Evolutionary conservation across 2,329 filamentous ascomycete genomes (phyloP), one percentile per base, ranked within the genome.

Genomic region (Penicillium sclerotigenum): DNA sequence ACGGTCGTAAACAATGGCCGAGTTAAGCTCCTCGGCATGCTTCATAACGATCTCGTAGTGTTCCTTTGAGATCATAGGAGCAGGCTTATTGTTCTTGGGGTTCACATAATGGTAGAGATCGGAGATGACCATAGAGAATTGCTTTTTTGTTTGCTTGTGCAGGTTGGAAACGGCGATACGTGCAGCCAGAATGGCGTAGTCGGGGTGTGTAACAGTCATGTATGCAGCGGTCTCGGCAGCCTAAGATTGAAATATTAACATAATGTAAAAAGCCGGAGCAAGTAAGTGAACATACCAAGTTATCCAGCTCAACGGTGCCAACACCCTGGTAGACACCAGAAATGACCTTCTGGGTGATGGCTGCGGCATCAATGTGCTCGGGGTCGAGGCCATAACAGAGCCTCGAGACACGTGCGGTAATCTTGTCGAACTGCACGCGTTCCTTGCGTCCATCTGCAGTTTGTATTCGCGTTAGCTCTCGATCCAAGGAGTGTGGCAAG

Each of bases 131-230:
- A 90, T 82, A n/a, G 94, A 97, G 81, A 95, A 99, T 75, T 97
- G 93, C 83, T 99, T 99, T 85, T 97, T 97, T 63, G 94, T 99
- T 83, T 99, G 94, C 81, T 99, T 99, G 87, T 99, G 94, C 58
- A 99, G 88, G 81, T 99, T 99, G 71, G 94, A 99, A 53, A 99
- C 94, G 67, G 94, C 94, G 73, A 99, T 97, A 79, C 94, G 92
- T 65, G 94, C 94, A 63, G 94, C 94, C 57, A 99, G 91, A 73
- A 97, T 95, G 74, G 94, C 94, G 76, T 99, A 99, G 80, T 99
- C 94, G 70, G 94, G 94, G 76, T 99, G 94, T 61, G 93, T 99
- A 68, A 97, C 93, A 59, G 94, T 99, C 94, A 99, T 99, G 82
- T 99, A 99, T 56, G 94, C 94, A 68, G 94, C 94, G 69, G 94